Base-by-base conservation (phyloP, 495 filamentous ascomycete genomes). In the Talaromyces adpressus region DNA sequence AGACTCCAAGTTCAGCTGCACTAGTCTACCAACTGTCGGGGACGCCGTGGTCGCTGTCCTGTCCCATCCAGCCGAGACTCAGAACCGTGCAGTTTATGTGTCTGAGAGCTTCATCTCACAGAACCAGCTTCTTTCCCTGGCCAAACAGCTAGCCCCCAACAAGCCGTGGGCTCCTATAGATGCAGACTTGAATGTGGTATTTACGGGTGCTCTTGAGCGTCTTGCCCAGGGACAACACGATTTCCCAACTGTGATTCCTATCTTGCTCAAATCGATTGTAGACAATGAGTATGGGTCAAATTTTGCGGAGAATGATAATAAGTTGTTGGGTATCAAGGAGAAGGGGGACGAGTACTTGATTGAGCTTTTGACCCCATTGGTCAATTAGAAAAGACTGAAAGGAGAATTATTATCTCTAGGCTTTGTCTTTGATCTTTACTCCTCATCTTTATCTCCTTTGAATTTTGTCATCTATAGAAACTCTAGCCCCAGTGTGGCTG, bases 11-110 rank as follows among this genome's bases (percentile, higher is more conserved):
- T 72, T 75, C 57, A 71, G 67, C 20, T 62, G 62, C 16, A 72
- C 73, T 0, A 72, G 65, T 25, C 29, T 76, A 41, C 6, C 63
- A 6, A 65, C 56, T 9, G 68, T 76, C 49, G 73, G 65, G 1
- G 64, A 71, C 41, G 68, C 75, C 5, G 70, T 77, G 4, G 71
- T 67, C 6, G 70, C 64, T 8, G 65, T 77, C 6, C 30, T 77
- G 39, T 57, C 63, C 16, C 63, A 75, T 47, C 70, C 65, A 0
- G 64, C 66, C 0, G 72, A 70, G 60, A 75, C 75, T 12, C 63
- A 67, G 51, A 77, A 77, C 59, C 67, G 67, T 14, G 45, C 60
- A 5, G 70, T 76, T 5, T 66, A 67, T 29, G 64, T 77, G 6
- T 63, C 64, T n/a, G 67, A 67, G 32, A 45, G 66, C 58, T 61